These are phyloP conservation scores for Rhizopogon rudus DNA, from an alignment of 768 basidiomycete species.

Conservation along the genomic window DNA sequence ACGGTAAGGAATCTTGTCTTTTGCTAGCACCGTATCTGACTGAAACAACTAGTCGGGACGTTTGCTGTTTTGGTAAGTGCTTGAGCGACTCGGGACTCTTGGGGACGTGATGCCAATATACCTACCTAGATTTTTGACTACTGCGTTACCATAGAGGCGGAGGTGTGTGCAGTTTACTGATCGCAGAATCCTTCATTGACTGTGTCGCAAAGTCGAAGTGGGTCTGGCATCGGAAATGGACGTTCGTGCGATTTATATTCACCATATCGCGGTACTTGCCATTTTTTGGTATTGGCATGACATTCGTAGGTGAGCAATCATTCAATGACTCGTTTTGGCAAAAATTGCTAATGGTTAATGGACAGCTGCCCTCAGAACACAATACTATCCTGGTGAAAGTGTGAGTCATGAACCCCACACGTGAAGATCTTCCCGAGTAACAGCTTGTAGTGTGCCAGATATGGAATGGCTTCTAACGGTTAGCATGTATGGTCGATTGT, in stretches of 20 bases:
- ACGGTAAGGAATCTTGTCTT: background rate
- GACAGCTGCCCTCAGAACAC: background rate
- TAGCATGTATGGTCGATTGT: background rate
- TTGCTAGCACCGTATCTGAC: background rate
- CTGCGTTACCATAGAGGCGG: slow-evolving; percentile 16
- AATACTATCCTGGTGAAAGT: background rate
- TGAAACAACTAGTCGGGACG: background rate
- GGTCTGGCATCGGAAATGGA: slow-evolving; percentile 22
- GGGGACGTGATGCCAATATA: background rate
- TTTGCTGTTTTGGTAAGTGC: background rate
- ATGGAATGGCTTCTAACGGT: background rate
- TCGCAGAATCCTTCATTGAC: background rate
- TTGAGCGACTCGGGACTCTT: background rate
- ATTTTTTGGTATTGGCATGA: slow-evolving; percentile 14
- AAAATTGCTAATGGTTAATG: background rate
- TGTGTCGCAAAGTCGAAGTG: slow-evolving; percentile 9
- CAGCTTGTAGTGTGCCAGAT: background rate
- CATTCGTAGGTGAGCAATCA: background rate
- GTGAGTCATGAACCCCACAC: background rate
- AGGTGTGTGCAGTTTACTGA: slow-evolving; percentile 8
- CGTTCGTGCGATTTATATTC: slow-evolving; percentile 17
- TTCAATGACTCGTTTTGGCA: background rate
- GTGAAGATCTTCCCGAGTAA: background rate
- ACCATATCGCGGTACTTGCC: slow-evolving; percentile 23
- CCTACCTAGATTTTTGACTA: slow-evolving; percentile 13